These are phyloP conservation scores for Senna tora DNA, from an alignment of 306 rosid genomes.

Conservation along the genomic window DNA sequence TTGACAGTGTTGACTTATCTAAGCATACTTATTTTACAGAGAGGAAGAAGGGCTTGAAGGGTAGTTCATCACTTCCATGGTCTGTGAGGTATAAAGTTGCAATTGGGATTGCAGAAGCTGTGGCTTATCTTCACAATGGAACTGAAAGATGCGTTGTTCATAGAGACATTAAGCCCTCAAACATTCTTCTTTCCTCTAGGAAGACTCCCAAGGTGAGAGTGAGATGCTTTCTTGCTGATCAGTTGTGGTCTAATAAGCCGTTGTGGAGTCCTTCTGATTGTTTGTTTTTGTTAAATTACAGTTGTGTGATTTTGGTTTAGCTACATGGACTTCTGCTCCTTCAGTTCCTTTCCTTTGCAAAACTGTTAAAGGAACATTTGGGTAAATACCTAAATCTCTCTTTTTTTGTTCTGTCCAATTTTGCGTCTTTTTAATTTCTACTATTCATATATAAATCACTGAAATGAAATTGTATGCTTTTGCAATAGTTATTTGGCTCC, in stretches of 20 bases:
- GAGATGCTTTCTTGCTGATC: conserved; percentile 31
- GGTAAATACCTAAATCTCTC: conserved; percentile 53
- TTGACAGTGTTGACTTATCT: conserved; percentile 38
- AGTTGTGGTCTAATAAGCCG: conserved; percentile 2
- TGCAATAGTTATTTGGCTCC: conserved; percentile 85
- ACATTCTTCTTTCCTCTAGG: conserved; percentile 91
- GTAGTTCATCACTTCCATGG: conserved; percentile 71
- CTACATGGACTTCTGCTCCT: conserved; percentile 98
- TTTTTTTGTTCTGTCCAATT: conserved; percentile 24
- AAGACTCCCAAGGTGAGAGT: conserved; percentile 86
- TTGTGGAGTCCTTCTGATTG: conserved; percentile 35
- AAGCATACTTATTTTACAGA: conserved; percentile 51
- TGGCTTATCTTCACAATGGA: conserved; percentile 82
- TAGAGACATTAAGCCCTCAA: conserved; percentile 92
- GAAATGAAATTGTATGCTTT: conserved; percentile 11
- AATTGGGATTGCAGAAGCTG: conserved; percentile 82
- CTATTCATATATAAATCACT: conserved; percentile 15
- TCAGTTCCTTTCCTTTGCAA: conserved; percentile 95
- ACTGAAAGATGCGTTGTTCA: conserved; percentile 97
- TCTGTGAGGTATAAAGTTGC: conserved; percentile 90
- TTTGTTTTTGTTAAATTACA: conserved; percentile 38
- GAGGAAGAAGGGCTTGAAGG: conserved; percentile 69
- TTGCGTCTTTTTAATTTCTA: neutral
- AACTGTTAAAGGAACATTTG: conserved; percentile 98
- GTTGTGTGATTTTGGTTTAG: conserved; percentile 96